Evolutionary conservation across 441 rosid genomes (phyloP).

Genomic region (Breynia disticha): DNA sequence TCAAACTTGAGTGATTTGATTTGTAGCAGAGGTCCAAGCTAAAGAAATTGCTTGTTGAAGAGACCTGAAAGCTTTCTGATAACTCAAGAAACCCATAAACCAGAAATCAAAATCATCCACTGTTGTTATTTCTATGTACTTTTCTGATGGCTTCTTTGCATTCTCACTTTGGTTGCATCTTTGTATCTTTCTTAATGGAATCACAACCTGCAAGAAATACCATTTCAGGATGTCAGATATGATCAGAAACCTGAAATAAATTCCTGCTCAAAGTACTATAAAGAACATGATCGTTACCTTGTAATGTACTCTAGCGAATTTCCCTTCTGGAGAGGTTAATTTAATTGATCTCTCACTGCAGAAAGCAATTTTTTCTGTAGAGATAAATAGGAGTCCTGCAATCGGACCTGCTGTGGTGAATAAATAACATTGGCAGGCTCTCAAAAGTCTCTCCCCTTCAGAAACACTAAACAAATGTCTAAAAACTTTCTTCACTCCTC

Average conservation of each 20-base stretch:
- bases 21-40: slow-evolving; percentile 2
- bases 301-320: slow-evolving; percentile 36
- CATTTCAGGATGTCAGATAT: neutral
- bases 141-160: slow-evolving; percentile 44
- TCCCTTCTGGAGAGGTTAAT: slow-evolving; percentile 36
- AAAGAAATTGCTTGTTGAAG: slow-evolving; percentile 37
- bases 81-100: slow-evolving; percentile 71
- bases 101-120: slow-evolving; percentile 65
- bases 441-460: slow-evolving; percentile 39
- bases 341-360: slow-evolving; percentile 56
- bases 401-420: slow-evolving; percentile 58
- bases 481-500: slow-evolving; percentile 48
- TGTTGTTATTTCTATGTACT: slow-evolving; percentile 54
- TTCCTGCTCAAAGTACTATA: too few species aligned
- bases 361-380: slow-evolving; percentile 45
- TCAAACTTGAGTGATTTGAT: neutral
- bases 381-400: slow-evolving; percentile 54
- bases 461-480: slow-evolving; percentile 32
- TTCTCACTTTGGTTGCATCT: slow-evolving; percentile 42
- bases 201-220: slow-evolving; percentile 25
- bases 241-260: neutral
- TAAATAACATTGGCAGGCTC: slow-evolving; percentile 44
- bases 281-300: slow-evolving; percentile 27
- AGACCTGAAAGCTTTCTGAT: slow-evolving; percentile 39
- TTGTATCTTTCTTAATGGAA: slow-evolving; percentile 46